These are phyloP conservation scores for Auriscalpium vulgare DNA, from an alignment of 768 basidiomycete genomes.

Conservation along the genomic window DNA sequence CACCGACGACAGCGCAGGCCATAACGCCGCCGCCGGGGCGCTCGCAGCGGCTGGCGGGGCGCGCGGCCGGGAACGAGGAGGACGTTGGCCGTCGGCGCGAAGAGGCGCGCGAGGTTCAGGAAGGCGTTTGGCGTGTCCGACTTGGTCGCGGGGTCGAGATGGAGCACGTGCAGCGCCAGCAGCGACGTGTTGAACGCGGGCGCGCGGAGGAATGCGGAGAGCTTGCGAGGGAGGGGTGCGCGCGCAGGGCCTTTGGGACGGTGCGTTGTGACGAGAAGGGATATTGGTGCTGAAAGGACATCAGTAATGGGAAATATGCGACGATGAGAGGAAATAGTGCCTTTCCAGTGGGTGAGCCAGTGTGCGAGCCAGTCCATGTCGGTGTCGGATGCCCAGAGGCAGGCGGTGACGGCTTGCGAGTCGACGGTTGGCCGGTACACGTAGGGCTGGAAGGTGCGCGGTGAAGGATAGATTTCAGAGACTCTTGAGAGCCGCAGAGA, in stretches of 20 bases:
- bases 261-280: constrained; percentile 7
- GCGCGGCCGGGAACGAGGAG: constrained; percentile 45
- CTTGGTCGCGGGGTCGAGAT: constrained; percentile 25
- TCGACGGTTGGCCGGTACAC: constrained; percentile 10
- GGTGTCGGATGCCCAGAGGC: constrained; percentile 38
- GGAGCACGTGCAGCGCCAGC: constrained; percentile 41
- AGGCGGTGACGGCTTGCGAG: constrained; percentile 31
- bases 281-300: constrained; percentile 8
- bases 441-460: constrained; percentile 14
- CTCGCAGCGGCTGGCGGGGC: constrained; percentile 14
- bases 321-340: constrained; percentile 17
- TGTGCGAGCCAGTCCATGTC: constrained; percentile 26
- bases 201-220: background rate
- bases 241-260: background rate
- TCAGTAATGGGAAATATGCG: background rate
- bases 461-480: constrained; percentile 18
- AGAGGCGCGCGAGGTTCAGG: constrained; percentile 57
- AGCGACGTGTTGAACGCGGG: constrained; percentile 9
- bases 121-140: constrained; percentile 41
- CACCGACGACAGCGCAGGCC: constrained; percentile 37
- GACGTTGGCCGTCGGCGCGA: constrained; percentile 39
- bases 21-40: constrained; percentile 17
- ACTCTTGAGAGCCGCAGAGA: constrained; percentile 16
- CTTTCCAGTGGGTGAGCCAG: constrained; percentile 38
- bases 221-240: background rate